Evolutionary conservation across 768 basidiomycete species (phyloP).

Genomic region (Leucocoprinus leucothites): DNA sequence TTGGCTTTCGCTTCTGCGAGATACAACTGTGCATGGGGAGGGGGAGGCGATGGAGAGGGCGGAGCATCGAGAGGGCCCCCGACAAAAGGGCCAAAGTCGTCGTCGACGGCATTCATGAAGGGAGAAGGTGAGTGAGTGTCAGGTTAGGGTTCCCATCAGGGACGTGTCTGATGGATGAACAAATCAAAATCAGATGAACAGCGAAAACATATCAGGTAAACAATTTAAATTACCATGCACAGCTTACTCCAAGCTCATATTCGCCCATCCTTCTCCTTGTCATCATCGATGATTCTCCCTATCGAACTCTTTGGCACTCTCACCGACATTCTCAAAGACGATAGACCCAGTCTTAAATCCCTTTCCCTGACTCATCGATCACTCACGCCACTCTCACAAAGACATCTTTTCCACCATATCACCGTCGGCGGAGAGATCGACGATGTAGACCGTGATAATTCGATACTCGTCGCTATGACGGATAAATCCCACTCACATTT

Average conservation of each 20-base stretch:
- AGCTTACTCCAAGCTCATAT: too few species aligned
- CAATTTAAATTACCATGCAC: too few species aligned
- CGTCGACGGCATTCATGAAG: slow-evolving; percentile 1
- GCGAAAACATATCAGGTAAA: neutral
- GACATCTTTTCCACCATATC: slow-evolving; percentile 1
- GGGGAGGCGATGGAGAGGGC: neutral
- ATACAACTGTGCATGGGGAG: neutral
- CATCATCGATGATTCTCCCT: slow-evolving; percentile 8
- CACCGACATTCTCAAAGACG: slow-evolving; percentile 3
- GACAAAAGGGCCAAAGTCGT: slow-evolving; percentile 10
- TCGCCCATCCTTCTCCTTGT: too few species aligned
- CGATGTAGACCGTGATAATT: neutral
- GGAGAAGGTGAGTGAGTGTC: neutral
- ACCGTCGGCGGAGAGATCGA: neutral
- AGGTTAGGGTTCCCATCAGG: slow-evolving; percentile 7
- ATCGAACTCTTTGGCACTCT: slow-evolving; percentile 4
- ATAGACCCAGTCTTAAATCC: neutral
- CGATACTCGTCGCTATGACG: slow-evolving; percentile 5
- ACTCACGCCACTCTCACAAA: neutral
- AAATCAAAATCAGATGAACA: too few species aligned
- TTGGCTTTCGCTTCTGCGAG: slow-evolving; percentile 9
- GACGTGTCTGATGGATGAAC: too few species aligned
- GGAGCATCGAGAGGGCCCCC: slow-evolving; percentile 2
- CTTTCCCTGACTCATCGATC: neutral
- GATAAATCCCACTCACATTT: neutral